phyloP scores from a whole-genome alignment of 2,329 filamentous ascomycete genomes.

The Fusarium sp. region DNA sequence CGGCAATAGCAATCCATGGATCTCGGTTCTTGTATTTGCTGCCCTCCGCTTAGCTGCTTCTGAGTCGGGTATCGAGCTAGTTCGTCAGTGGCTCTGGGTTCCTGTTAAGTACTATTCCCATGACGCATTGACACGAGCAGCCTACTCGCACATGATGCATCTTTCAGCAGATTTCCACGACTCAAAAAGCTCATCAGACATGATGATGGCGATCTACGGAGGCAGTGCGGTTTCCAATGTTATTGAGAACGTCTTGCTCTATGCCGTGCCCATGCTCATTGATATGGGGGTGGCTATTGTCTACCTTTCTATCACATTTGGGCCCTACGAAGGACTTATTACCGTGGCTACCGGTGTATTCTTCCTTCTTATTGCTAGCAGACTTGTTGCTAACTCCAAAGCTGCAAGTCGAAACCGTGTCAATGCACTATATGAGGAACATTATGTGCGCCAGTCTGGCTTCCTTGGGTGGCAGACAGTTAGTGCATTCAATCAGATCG shows the following conservation, averaged over 20 bases:
- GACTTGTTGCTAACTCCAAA: constrained; percentile 61
- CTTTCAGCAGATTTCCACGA: constrained; percentile 70
- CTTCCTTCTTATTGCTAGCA: constrained; percentile 63
- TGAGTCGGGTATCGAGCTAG: constrained; percentile 62
- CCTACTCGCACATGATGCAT: constrained; percentile 68
- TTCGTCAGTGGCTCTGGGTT: constrained; percentile 65
- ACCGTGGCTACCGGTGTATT: constrained; percentile 66
- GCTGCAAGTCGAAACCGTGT: constrained; percentile 60
- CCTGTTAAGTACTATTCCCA: constrained; percentile 67
- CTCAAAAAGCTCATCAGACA: constrained; percentile 67
- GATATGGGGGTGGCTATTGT: constrained; percentile 68
- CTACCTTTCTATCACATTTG: constrained; percentile 67
- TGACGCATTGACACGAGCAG: constrained; percentile 62
- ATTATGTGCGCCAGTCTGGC: constrained; percentile 64
- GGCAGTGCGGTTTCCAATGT: constrained; percentile 64
- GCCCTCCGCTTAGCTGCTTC: constrained; percentile 62
- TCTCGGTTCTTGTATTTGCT: constrained; percentile 62
- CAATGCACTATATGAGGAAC: constrained; percentile 63
- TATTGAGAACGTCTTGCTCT: constrained; percentile 67
- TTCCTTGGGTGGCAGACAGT: constrained; percentile 69
- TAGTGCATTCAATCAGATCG: constrained; percentile 67
- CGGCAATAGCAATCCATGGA: constrained; percentile 60
- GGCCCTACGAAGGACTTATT: constrained; percentile 70
- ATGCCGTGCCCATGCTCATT: constrained; percentile 67
- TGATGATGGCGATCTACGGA: constrained; percentile 65